Base-by-base conservation (phyloP, 2,329 filamentous ascomycete species). In the Fusarium sp. region DNA sequence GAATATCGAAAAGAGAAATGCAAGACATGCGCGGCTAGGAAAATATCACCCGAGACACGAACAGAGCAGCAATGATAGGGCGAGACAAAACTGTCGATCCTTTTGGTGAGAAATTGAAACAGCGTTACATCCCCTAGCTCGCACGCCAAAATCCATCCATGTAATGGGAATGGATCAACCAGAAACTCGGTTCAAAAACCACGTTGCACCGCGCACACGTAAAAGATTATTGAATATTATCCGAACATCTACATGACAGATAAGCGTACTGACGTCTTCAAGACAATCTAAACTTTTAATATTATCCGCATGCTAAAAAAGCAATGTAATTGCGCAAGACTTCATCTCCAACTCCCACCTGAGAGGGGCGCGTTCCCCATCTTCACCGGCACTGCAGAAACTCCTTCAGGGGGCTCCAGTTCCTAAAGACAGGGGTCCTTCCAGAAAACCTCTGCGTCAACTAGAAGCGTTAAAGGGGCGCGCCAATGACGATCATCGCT, bases 401-500 rank as follows among this genome's bases (percentile, higher is more conserved):
- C 17, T 36, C 34, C 34, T 36, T 38, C 50, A 48, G 42, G 50
- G 50, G 30, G 36, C 20, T n/a, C 17, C 17, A 36, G 21, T 26
- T 39, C n/a, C n/a, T 23, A 17, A 42, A 32, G 40, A 42, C 65
- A 68, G 42, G 65, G 65, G 51, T 49, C n/a, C 26, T 30, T 17
- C 30, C 23, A 32, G 34, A 36, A 36, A 36, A 36, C 23, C 23
- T 23, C 34, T 48, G 34, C 21, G 23, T 26, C 34, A 32, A 23
- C 19, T 36, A 44, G 40, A 19, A 49, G 34, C 20, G 17, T 10
- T 7, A 36, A 42, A 15, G 47, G 57, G 47, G 12, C 15, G 12
- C 15, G 23, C 51, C 58, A 63, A 68, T 68, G 39, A 62, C 38
- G 65, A 66, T 68, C 65, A 47, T 50, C 60, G 46, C 38, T 19